Evolutionary conservation across 306 rosid species (phyloP).

Genomic region (Citrullus amarus): DNA sequence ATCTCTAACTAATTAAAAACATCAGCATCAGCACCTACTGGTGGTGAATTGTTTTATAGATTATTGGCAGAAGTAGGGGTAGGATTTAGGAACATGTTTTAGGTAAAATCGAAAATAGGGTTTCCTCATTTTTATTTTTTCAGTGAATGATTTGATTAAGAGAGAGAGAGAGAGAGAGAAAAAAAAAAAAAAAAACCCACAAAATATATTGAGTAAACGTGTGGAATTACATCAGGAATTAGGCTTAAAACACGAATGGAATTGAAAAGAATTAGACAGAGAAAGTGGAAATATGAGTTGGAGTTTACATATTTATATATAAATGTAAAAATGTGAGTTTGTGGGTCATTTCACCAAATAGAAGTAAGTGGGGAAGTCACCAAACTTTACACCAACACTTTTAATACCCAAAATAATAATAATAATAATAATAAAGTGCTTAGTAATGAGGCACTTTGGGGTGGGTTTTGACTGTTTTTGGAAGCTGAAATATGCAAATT

Average conservation of each 20-base stretch:
- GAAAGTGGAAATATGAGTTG: not conserved
- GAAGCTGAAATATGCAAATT: not conserved
- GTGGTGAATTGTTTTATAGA: too few species aligned
- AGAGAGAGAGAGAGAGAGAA: too few species aligned
- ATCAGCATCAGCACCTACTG: too few species aligned
- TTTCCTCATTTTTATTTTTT: too few species aligned
- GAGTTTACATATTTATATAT: not conserved
- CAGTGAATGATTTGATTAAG: too few species aligned
- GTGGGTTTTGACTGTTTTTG: slow-evolving; percentile 8
- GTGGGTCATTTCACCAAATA: not conserved
- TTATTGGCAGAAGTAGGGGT: too few species aligned
- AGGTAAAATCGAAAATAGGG: not conserved
- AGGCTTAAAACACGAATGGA: not conserved
- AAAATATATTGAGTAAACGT: not conserved
- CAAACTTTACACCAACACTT: not conserved
- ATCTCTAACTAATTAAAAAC: too few species aligned
- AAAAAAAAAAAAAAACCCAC: not conserved
- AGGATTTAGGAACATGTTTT: not conserved
- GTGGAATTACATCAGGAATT: not conserved
- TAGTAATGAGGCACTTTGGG: not conserved
- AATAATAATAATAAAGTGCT: not conserved
- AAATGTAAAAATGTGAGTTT: not conserved
- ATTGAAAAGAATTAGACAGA: not conserved
- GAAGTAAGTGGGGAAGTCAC: not conserved
- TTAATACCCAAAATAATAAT: not conserved